Evolutionary conservation across 2,329 filamentous ascomycete genomes (phyloP).

Genomic region (Penicillium sp.): DNA sequence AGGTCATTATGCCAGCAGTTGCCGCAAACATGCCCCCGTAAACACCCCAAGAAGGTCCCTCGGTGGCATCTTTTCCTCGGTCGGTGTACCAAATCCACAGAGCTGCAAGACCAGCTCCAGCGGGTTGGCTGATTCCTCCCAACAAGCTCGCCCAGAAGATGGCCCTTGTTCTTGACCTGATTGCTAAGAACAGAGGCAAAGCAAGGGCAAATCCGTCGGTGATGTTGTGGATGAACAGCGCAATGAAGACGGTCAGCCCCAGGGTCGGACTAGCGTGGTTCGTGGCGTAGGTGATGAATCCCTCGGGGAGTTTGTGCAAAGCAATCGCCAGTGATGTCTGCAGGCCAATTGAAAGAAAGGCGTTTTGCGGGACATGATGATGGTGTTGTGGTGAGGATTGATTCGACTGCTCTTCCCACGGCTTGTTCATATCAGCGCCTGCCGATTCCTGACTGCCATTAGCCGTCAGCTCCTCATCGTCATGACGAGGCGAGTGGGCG

Average conservation of each 20-base stretch:
- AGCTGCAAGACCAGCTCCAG: conserved; percentile 79
- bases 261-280: conserved; percentile 91
- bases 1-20: conserved; percentile 93
- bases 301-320: conserved; percentile 89
- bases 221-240: conserved; percentile 96
- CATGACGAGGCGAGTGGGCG: background rate
- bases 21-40: conserved; percentile 70
- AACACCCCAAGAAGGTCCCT: conserved; percentile 50
- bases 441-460: conserved; percentile 4
- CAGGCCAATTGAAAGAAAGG: conserved; percentile 89
- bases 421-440: background rate
- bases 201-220: conserved; percentile 95
- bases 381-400: conserved; percentile 55
- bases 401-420: conserved; percentile 8
- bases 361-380: conserved; percentile 91
- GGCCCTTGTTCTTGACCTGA: conserved; percentile 73
- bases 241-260: conserved; percentile 89
- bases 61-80: conserved; percentile 35
- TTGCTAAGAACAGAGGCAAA: conserved; percentile 84
- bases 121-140: conserved; percentile 80
- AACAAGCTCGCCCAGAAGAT: conserved; percentile 81
- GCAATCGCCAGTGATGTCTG: conserved; percentile 95
- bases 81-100: conserved; percentile 76
- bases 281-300: conserved; percentile 87
- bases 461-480: conserved; percentile 10